Percentiles rank a stretch among this genome's conserved stretches.
Conservation (phyloP, 192 early-diverging fungal genomes). For the Linnemannia exigua region DNA sequence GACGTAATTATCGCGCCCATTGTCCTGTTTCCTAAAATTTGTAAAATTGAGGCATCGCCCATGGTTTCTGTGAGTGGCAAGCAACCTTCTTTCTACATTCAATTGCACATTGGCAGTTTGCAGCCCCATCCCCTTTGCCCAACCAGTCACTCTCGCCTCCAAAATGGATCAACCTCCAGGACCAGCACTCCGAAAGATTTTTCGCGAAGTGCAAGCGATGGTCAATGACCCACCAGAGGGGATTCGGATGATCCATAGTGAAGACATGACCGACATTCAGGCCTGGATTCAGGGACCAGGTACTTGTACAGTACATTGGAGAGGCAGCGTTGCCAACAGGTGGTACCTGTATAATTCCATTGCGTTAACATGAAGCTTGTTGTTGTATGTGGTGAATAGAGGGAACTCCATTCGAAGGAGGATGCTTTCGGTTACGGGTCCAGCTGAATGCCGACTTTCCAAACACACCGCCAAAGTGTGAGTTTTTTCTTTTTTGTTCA, state of each 20-base stretch:
- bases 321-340: background rate
- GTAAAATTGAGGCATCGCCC: too few species aligned
- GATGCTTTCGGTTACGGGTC: slow-evolving; percentile 82
- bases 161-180: slow-evolving; percentile 59
- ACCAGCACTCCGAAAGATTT: slow-evolving; percentile 67
- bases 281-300: slow-evolving; percentile 89
- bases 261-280: slow-evolving; percentile 85
- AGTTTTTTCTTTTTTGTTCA: slow-evolving; percentile 23
- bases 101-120: background rate
- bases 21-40: too few species aligned
- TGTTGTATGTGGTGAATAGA: slow-evolving; percentile 35
- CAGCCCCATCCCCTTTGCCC: background rate
- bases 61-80: background rate
- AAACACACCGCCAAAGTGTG: slow-evolving; percentile 86
- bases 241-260: slow-evolving; percentile 79
- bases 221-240: slow-evolving; percentile 82
- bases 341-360: background rate
- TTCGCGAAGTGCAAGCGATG: slow-evolving; percentile 70
- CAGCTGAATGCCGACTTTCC: slow-evolving; percentile 83
- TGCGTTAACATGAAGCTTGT: background rate
- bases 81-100: background rate
- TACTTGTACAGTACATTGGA: slow-evolving; percentile 24
- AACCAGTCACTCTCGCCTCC: background rate
- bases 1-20: too few species aligned
- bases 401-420: slow-evolving; percentile 89